These are phyloP conservation scores for Lecanicillium sp. DNA, from an alignment of 2,329 filamentous ascomycete species.

Conservation along the genomic window DNA sequence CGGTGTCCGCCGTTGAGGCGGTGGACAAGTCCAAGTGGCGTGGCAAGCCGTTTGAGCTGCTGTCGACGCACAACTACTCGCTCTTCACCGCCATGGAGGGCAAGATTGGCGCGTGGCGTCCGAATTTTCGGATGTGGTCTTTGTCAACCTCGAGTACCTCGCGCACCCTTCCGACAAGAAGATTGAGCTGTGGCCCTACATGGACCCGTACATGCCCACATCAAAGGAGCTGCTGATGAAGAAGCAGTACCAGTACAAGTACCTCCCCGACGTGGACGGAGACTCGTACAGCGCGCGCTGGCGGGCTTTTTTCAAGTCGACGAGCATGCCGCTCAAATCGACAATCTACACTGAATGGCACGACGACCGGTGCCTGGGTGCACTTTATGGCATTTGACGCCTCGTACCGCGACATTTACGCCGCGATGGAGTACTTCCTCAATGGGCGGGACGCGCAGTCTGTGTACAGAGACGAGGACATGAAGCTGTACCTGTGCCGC, in stretches of 20 bases:
- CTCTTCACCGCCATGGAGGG: background rate
- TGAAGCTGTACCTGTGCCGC: too few species aligned
- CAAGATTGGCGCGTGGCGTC: slow-evolving; percentile 22
- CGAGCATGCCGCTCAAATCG: background rate
- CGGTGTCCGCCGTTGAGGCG: slow-evolving; percentile 30
- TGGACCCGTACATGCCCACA: background rate
- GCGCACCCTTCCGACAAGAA: background rate
- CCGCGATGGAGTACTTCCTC: too few species aligned
- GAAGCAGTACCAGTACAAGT: slow-evolving; percentile 42
- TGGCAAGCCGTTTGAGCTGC: background rate
- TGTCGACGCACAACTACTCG: background rate
- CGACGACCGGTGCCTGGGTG: too few species aligned
- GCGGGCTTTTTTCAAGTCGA: background rate
- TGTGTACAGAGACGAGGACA: too few species aligned
- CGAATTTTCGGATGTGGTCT: slow-evolving; percentile 22
- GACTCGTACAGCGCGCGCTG: slow-evolving; percentile 38
- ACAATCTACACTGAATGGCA: slow-evolving; percentile 3
- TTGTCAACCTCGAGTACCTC: slow-evolving; percentile 22
- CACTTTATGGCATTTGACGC: too few species aligned
- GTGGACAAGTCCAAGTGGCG: background rate
- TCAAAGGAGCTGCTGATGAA: slow-evolving; percentile 23
- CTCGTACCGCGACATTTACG: too few species aligned
- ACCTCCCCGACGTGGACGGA: slow-evolving; percentile 29
- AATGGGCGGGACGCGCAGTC: too few species aligned
- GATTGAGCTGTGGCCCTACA: background rate